Percentiles rank a stretch among this genome's conserved stretches.
These are phyloP conservation scores for Trichoderma gracile DNA, from an alignment of 2,329 filamentous ascomycete species.

Conservation along the genomic window DNA sequence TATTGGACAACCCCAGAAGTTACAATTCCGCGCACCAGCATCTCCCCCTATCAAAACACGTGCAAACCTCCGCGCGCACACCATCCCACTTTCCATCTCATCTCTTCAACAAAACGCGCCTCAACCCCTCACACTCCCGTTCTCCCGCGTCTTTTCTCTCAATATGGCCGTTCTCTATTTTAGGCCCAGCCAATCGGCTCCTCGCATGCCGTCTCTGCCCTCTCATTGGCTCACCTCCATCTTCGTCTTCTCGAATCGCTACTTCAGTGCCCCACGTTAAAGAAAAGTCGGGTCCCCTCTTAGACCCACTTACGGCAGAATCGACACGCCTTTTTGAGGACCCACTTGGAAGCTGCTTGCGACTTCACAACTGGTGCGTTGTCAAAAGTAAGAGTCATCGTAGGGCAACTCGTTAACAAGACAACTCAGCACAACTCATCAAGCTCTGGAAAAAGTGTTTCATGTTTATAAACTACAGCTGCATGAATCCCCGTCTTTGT, in stretches of 20 bases:
- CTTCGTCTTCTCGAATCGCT: background rate
- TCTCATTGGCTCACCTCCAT: background rate
- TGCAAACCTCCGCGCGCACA: too few relatives aligned
- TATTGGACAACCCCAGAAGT: too few relatives aligned
- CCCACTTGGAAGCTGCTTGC: too few relatives aligned
- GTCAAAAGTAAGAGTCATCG: background rate
- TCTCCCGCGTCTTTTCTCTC: constrained; percentile 6
- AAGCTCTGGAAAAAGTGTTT: background rate
- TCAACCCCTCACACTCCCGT: too few relatives aligned
- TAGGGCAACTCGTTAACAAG: background rate
- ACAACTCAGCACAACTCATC: too few relatives aligned
- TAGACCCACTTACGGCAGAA: too few relatives aligned
- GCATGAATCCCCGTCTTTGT: background rate
- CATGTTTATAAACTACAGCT: background rate
- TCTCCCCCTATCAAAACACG: too few relatives aligned
- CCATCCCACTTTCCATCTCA: too few relatives aligned
- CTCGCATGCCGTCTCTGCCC: background rate
- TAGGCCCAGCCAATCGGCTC: constrained; percentile 21
- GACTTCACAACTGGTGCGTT: background rate
- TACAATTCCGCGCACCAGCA: too few relatives aligned
- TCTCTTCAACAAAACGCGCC: background rate
- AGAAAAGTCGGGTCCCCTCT: background rate
- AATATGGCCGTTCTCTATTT: too few relatives aligned
- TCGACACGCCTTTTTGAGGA: too few relatives aligned
- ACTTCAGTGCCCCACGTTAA: background rate